phyloP scores from a whole-genome alignment of 768 basidiomycete genomes.

The Boletus patriciae region DNA sequence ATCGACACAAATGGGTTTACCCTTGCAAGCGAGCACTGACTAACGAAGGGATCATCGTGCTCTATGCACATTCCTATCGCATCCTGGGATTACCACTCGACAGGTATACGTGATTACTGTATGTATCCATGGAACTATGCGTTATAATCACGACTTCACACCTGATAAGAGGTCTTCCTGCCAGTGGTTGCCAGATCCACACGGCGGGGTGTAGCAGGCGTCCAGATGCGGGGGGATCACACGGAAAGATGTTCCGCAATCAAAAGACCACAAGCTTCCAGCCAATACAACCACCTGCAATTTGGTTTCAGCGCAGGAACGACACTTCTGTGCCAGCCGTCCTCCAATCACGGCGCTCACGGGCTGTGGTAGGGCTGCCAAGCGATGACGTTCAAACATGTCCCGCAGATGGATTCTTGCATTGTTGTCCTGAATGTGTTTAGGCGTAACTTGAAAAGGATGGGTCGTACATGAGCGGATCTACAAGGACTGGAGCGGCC shows the following conservation, averaged over 20 bases:
- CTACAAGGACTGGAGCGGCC: neutral
- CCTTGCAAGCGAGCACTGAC: neutral
- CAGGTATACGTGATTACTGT: neutral
- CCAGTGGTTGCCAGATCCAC: neutral
- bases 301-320: neutral
- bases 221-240: neutral
- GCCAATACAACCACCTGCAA: neutral
- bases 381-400: too few relatives aligned
- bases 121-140: neutral
- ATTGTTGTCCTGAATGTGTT: too few relatives aligned
- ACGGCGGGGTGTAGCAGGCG: neutral
- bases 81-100: neutral
- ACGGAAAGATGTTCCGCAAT: conserved; percentile 4
- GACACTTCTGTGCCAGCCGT: neutral
- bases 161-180: neutral
- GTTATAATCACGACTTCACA: neutral
- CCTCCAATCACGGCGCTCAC: neutral
- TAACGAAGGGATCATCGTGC: neutral
- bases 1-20: neutral
- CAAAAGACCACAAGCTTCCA: too few relatives aligned
- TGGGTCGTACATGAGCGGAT: neutral
- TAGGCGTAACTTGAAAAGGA: neutral
- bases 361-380: neutral
- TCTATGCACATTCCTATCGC: neutral
- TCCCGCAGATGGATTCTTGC: too few relatives aligned